Evolutionary conservation across 2,329 filamentous ascomycete species (phyloP).

Genomic region (Aspergillus sp.): DNA sequence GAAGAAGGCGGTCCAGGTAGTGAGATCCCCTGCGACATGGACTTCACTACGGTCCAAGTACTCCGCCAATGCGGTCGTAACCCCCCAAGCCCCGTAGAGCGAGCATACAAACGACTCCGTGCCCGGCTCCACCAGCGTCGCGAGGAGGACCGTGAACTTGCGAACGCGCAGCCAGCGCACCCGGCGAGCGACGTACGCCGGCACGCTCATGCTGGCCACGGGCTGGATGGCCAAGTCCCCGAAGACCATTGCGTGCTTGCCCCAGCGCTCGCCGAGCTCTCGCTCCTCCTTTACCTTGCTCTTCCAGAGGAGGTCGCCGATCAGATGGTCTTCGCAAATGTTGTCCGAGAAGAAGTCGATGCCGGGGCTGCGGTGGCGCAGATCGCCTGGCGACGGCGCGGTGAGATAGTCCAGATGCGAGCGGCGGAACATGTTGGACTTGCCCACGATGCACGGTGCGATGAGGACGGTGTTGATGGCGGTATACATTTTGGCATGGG

Average conservation of each 20-base stretch:
- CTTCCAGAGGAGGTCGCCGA: slow-evolving; percentile 84
- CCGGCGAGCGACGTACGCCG: slow-evolving; percentile 68
- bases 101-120: slow-evolving; percentile 83
- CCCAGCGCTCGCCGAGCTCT: slow-evolving; percentile 39
- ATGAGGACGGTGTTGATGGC: slow-evolving; percentile 90
- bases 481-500: slow-evolving; percentile 94
- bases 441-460: slow-evolving; percentile 89
- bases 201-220: slow-evolving; percentile 68
- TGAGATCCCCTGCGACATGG: slow-evolving; percentile 43
- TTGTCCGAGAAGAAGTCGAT: slow-evolving; percentile 92
- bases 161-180: slow-evolving; percentile 85
- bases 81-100: slow-evolving; percentile 65
- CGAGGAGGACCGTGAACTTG: slow-evolving; percentile 84
- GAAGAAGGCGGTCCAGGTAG: slow-evolving; percentile 58
- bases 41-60: slow-evolving; percentile 42
- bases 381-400: slow-evolving; percentile 39
- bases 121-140: slow-evolving; percentile 85
- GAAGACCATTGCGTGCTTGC: slow-evolving; percentile 73
- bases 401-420: slow-evolving; percentile 75
- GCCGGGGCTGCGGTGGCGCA: slow-evolving; percentile 47
- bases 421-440: slow-evolving; percentile 96
- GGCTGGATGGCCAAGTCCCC: slow-evolving; percentile 88
- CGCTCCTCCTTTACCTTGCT: slow-evolving; percentile 27
- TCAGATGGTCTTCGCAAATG: slow-evolving; percentile 95
- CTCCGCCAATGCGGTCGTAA: slow-evolving; percentile 57